Evolutionary conservation across 2,329 filamentous ascomycete species (phyloP), one percentile per base, ranked within the genome.

Genomic region (Colletotrichum eleusines): DNA sequence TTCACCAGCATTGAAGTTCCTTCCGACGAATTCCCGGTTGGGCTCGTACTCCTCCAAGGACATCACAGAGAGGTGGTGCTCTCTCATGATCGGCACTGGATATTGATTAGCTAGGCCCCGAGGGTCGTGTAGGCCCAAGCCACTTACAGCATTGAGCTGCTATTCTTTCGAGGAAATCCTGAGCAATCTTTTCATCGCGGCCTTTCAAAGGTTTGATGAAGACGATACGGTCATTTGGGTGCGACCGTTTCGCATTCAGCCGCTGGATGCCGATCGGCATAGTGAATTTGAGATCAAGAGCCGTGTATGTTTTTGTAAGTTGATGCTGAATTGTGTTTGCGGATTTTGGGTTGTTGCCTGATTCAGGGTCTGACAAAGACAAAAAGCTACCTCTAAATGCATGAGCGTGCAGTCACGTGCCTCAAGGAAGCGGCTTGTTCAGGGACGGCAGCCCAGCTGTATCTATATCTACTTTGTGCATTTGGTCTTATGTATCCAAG

Each of bases 1-100:
- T 78, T 97, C 94, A 42, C 94, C 94, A 9, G 91, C 92, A 75
- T 97, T 97, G 85, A 97, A 97, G 78, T 97, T 97, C 66, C 94
- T 92, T 3, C 94, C 94, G 50, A 94, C 90, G 76, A 97, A 97
- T 79, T 97, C 93, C 51, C 83, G 83, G 76, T 97, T 97, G 1
- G 92, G 90, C 66, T 91, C 90, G 77, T 93, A 94, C 78, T 97
- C 94, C 79, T 97, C 94, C 0, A 97, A 85, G 1, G 90, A 88
- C 78, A 88, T 91, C 61, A 93, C 87, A 35, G 86, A 87, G 31
- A 94, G 83, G 76, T 88, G 82, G 73, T 93, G 83, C 51, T 89
- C 85, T 75, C 86, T 88, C 90, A 93, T 93, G 58, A 94, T 85
- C 1, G 94, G 94, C 31, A 87, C 87, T 89, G 66, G 44, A 14